Base-by-base conservation (phyloP, 2,329 filamentous ascomycete genomes). In the Polytolypa hystricis region DNA sequence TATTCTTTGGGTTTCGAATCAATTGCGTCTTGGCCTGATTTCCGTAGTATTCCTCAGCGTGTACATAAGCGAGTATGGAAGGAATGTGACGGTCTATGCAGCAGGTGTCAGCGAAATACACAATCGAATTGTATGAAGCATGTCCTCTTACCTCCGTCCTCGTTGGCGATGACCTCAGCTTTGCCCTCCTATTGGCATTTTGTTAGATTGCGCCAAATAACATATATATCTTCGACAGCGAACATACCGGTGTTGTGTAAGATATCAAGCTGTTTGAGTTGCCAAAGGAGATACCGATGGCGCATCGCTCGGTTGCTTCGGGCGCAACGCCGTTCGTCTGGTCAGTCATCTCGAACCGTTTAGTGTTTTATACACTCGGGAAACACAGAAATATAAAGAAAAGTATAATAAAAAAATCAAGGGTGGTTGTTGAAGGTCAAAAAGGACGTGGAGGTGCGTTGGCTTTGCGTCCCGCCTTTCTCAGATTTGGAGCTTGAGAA, bases 221-320 rank as follows among this genome's bases (percentile, higher is more conserved):
- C 33, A 12, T 14, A 29, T 7, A 14, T 8, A 30, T 52, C 37
- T 45, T 10, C 18, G 6, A 30, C 26, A 35, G 21, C 18, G 32
- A 53, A 69, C 46, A n/a, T 62, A 75, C 72, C 44, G 64, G 63
- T 44, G 80, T 75, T 31, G 87, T 93, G 60, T 79, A 86, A 52
- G 89, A 89, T 66, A 98, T 95, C 42, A 86, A 95, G 69, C 85
- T 93, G 78, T 94, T 93, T 44, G 86, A 87, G 71, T 96, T 98
- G 66, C 91, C 91, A 71, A 96, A 95, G 49, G 87, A 83, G 58
- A 98, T 86, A 61, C 91, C 91, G 65, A 98, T 96, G 58, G 81
- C 84, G 54, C 71, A 70, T 53, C 73, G 65, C 61, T 73, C 68
- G 21, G 56, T 46, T 19, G 50, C 32, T 43, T 58, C 52, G 55